These are phyloP conservation scores for Neopestalotiopsis clavispora DNA, from an alignment of 2,329 filamentous ascomycete genomes.

Conservation along the genomic window DNA sequence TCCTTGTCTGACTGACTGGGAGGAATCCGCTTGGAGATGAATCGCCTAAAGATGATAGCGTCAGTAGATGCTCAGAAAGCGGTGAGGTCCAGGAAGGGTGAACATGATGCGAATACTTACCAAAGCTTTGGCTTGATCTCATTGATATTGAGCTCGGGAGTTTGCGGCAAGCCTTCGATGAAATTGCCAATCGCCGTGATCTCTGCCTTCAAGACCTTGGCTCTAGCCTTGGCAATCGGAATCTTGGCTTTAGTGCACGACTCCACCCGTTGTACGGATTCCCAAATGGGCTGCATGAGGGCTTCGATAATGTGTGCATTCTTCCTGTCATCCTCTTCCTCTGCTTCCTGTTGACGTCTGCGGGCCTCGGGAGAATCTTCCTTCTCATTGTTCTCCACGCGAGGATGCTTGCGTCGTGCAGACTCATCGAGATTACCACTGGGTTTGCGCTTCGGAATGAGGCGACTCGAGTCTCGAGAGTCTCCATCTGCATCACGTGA, in stretches of 20 bases:
- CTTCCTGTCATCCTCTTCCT: slow-evolving; percentile 45
- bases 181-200: slow-evolving; percentile 41
- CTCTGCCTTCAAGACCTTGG: slow-evolving; percentile 38
- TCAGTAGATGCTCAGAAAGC: slow-evolving; percentile 24
- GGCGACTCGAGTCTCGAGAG: slow-evolving; percentile 53
- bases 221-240: slow-evolving; percentile 37
- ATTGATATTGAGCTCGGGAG: slow-evolving; percentile 32
- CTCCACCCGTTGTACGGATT: slow-evolving; percentile 36
- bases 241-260: slow-evolving; percentile 39
- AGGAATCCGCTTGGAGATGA: slow-evolving; percentile 41
- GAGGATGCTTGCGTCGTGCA: slow-evolving; percentile 51
- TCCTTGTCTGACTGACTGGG: slow-evolving; percentile 31
- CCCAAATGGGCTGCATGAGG: slow-evolving; percentile 40
- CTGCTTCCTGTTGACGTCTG: slow-evolving; percentile 35
- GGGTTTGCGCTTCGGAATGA: slow-evolving; percentile 67
- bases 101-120: slow-evolving; percentile 25
- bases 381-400: slow-evolving; percentile 54
- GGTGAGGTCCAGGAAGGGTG: neutral
- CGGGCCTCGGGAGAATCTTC: slow-evolving; percentile 57
- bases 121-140: slow-evolving; percentile 41
- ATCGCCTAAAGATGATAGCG: slow-evolving; percentile 30
- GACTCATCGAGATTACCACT: slow-evolving; percentile 58
- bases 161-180: slow-evolving; percentile 38
- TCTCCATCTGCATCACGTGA: slow-evolving; percentile 58
- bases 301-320: slow-evolving; percentile 36